A percentile compares a stretch with the other conserved stretches of the same genome.
Evolutionary conservation across 2,329 filamentous ascomycete species (phyloP).

Genomic region (Claviceps maximensis): DNA sequence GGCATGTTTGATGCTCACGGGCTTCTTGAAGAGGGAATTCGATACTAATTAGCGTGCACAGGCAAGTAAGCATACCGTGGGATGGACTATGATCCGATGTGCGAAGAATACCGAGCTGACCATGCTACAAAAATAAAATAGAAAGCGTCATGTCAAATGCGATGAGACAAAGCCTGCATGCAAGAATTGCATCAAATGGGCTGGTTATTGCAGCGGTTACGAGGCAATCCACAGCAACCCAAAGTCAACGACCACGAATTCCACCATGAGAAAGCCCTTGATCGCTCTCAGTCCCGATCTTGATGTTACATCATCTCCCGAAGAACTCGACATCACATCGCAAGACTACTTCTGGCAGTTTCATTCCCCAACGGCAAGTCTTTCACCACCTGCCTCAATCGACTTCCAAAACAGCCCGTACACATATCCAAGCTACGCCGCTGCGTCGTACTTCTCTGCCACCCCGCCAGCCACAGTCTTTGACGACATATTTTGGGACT

Average conservation of each 20-base stretch:
- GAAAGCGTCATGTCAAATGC: slow-evolving; percentile 23
- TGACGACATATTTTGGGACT: slow-evolving; percentile 22
- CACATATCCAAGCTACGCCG: neutral
- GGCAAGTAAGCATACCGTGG: slow-evolving; percentile 4
- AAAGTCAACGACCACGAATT: neutral
- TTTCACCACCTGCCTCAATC: slow-evolving; percentile 3
- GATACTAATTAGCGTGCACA: slow-evolving; percentile 1
- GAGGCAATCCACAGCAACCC: slow-evolving; percentile 2
- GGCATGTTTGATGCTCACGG: neutral
- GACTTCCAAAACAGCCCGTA: slow-evolving; percentile 1
- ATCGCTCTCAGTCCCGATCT: slow-evolving; percentile 1
- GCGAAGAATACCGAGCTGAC: neutral
- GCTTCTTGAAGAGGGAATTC: neutral
- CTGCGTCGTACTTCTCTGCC: neutral
- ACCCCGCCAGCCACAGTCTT: slow-evolving; percentile 12
- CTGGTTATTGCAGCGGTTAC: slow-evolving; percentile 22
- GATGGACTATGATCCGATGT: neutral
- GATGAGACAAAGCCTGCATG: slow-evolving; percentile 23
- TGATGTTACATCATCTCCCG: slow-evolving; percentile 4
- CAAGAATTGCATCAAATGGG: slow-evolving; percentile 22
- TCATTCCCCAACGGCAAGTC: neutral
- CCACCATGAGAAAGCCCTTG: neutral
- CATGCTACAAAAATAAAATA: slow-evolving; percentile 5
- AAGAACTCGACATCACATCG: slow-evolving; percentile 2
- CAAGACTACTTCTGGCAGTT: slow-evolving; percentile 3